Evolutionary conservation across 2,329 filamentous ascomycete genomes (phyloP), one percentile per base, ranked within the genome.

Genomic region (Fusarium sp.): DNA sequence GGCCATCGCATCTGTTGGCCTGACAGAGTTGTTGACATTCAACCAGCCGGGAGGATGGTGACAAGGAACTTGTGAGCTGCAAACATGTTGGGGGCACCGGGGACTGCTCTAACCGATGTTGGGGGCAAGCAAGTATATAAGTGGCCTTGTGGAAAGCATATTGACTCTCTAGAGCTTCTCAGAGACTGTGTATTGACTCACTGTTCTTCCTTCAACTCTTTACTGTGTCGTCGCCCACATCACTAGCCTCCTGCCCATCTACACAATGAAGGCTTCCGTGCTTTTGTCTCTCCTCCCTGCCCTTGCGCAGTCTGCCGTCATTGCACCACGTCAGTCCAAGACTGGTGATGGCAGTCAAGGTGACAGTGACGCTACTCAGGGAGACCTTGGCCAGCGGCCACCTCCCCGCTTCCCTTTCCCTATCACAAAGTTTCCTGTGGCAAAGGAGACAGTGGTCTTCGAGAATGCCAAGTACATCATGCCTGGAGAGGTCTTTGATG

Each of bases 401-500:
- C 71, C 77, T n/a, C 79, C 78, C 2, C 78, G 79, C 5, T 80
- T 80, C 36, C 79, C 77, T 7, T 80, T 80, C 38, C 79, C 79
- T 1, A 68, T 80, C 10, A 80, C 78, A 33, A 80, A 79, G 36
- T 80, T 80, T 31, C 79, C 79, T 0, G 69, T 77, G 0, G 74
- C 79, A 6, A 79, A 79, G 13, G 79, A 79, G 54, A 80, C 79
- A 0, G 78, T 80, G 1, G 79, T 80, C 0, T 47, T 80, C 0
- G 69, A 78, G 22, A 60, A 78, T 13, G 70, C 76, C 18, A 83
- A 82, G 63, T 81, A 83, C 42, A 76, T 82, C 20, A 67, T 79
- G 63, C 79, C 80, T 0, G 79, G 81, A 1, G 76, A 78, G 13
- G 75, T 79, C 1, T 83, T 80, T 35, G 82, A 83, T 22, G 82